Conservation (phyloP, 768 basidiomycete genomes). For the Suillus fuscotomentosus region DNA sequence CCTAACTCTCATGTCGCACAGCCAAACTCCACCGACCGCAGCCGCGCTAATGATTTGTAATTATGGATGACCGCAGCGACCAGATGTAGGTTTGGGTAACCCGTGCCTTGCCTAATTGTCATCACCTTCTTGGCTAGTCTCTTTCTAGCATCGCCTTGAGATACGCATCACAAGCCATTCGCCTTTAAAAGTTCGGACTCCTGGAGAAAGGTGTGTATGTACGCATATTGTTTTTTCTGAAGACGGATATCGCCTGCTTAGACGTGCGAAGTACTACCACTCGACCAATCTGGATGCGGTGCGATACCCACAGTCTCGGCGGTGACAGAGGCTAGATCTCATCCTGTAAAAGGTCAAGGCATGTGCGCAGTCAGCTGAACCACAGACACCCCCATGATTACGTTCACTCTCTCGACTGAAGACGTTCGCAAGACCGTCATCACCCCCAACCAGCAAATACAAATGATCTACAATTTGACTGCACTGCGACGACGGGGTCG, state of each 20-base stretch:
- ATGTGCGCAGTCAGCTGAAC: neutral
- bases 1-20: neutral
- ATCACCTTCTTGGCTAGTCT: neutral
- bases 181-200: neutral
- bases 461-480: constrained; percentile 7
- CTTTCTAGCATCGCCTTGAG: neutral
- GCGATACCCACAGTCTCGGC: neutral
- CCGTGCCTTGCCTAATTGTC: neutral
- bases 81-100: neutral
- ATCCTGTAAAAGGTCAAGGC: neutral
- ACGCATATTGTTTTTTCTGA: neutral
- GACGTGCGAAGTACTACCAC: neutral
- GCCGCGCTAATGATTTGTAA: neutral
- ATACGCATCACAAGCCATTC: neutral
- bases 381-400: neutral
- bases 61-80: neutral
- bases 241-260: neutral
- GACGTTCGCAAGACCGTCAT: constrained; percentile 5
- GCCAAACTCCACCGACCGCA: neutral
- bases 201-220: neutral
- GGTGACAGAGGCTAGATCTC: neutral
- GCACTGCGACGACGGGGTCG: constrained; percentile 26
- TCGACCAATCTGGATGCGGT: neutral
- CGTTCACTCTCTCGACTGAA: constrained; percentile 3
- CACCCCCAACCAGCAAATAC: neutral